Percentiles rank a stretch among this genome's conserved stretches.
These are phyloP conservation scores for Moesziomyces sp. DNA, from an alignment of 1,284 basidiomycete genomes.

Conservation along the genomic window DNA sequence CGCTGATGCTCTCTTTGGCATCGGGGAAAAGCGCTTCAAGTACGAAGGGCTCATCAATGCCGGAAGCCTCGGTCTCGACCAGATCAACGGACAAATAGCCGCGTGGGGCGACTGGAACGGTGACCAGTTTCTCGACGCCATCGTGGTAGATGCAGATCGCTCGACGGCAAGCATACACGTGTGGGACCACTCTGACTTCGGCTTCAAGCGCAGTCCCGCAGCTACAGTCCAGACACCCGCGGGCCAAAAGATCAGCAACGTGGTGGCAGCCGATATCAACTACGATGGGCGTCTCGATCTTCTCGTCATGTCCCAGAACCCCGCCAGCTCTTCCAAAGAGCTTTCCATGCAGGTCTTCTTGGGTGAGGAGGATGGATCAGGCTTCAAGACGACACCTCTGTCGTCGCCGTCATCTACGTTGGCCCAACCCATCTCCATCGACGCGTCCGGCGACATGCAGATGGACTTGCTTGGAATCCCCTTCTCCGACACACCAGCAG, in stretches of 20 bases:
- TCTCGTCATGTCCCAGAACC: constrained; percentile 76
- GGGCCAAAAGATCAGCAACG: constrained; percentile 72
- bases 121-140: constrained; percentile 81
- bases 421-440: constrained; percentile 85
- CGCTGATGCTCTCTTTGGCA: constrained; percentile 46
- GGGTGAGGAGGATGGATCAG: constrained; percentile 34
- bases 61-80: constrained; percentile 79
- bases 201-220: constrained; percentile 73
- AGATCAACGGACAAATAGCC: constrained; percentile 77
- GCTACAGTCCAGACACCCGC: constrained; percentile 55
- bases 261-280: constrained; percentile 91
- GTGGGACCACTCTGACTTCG: constrained; percentile 80
- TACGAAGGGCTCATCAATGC: constrained; percentile 84
- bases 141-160: constrained; percentile 79
- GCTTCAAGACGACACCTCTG: constrained; percentile 64
- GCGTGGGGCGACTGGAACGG: constrained; percentile 95
- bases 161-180: constrained; percentile 79
- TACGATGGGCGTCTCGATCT: constrained; percentile 90
- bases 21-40: constrained; percentile 76
- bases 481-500: constrained; percentile 54
- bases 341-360: constrained; percentile 44
- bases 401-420: constrained; percentile 75
- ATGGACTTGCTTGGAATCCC: constrained; percentile 85
- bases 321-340: constrained; percentile 21
- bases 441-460: constrained; percentile 86